A percentile compares a stretch with the other conserved stretches of the same genome.
Evolutionary conservation across 331 rosid genomes (phyloP).

Genomic region (Erythrophleum ivorense): DNA sequence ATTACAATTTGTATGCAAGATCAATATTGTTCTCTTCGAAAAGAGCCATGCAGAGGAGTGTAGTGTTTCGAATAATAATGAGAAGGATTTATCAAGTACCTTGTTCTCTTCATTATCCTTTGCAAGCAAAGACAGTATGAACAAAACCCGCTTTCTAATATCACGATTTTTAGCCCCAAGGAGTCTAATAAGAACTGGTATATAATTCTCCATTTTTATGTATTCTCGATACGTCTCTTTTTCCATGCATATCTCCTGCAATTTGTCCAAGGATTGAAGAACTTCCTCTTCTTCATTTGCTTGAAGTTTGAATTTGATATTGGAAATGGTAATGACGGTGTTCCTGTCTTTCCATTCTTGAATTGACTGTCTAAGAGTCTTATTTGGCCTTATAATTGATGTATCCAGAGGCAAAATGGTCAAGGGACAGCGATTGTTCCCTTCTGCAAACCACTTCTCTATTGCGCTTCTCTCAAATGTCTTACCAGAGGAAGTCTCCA

Average conservation of each 20-base stretch:
- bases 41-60: neutral
- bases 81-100: conserved; percentile 44
- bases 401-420: conserved; percentile 55
- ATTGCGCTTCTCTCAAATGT: conserved; percentile 68
- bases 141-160: conserved; percentile 52
- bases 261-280: conserved; percentile 46
- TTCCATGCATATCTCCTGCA: conserved; percentile 52
- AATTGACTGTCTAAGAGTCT: conserved; percentile 61
- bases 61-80: neutral
- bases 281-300: conserved; percentile 52
- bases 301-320: conserved; percentile 52
- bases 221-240: conserved; percentile 62
- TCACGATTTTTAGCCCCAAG: conserved; percentile 57
- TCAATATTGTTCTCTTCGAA: conserved; percentile 11
- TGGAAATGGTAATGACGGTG: conserved; percentile 51
- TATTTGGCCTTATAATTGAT: conserved; percentile 56
- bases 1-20: conserved; percentile 28
- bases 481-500: conserved; percentile 60
- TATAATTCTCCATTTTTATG: conserved; percentile 60
- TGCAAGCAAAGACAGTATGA: conserved; percentile 58
- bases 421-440: conserved; percentile 61
- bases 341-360: conserved; percentile 74
- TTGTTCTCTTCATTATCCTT: conserved; percentile 55
- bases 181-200: conserved; percentile 56
- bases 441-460: conserved; percentile 63